Conservation (phyloP, 2,329 filamentous ascomycete species). For the Polytolypa hystricis region DNA sequence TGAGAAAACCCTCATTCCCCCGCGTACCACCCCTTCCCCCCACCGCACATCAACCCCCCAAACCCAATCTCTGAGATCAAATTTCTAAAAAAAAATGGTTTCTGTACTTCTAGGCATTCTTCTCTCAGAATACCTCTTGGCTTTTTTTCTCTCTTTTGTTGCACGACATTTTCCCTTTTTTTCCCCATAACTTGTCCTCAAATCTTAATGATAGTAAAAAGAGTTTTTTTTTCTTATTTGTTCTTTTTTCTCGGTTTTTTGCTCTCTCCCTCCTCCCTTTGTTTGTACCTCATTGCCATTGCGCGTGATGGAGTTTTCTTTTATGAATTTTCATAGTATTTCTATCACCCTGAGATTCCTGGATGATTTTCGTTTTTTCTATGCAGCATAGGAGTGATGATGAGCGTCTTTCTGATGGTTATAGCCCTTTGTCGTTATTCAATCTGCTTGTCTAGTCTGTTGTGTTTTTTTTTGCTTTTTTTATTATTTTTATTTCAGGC, state of each 20-base stretch:
- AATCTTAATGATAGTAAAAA: not conserved
- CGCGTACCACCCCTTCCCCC: too few species aligned
- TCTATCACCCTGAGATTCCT: not conserved
- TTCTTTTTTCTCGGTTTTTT: not conserved
- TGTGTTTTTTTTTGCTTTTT: too few species aligned
- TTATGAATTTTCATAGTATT: not conserved
- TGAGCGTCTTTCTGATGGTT: too few species aligned
- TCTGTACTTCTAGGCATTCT: conserved; percentile 7
- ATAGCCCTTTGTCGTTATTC: too few species aligned
- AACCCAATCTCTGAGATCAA: too few species aligned
- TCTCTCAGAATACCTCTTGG: not conserved
- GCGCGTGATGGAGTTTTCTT: too few species aligned
- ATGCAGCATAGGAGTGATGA: not conserved
- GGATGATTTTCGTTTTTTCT: not conserved
- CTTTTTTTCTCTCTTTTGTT: not conserved
- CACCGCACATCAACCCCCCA: too few species aligned
- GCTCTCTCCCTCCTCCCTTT: not conserved
- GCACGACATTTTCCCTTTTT: not conserved
- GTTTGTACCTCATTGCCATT: not conserved
- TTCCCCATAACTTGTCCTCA: not conserved
- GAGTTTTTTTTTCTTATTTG: not conserved
- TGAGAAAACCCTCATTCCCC: too few species aligned
- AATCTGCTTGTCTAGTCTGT: too few species aligned
- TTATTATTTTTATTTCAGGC: too few species aligned
- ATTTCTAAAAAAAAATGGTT: too few species aligned